Evolutionary conservation across 768 basidiomycete species (phyloP).

Genomic region (Boletus eberwhitei): DNA sequence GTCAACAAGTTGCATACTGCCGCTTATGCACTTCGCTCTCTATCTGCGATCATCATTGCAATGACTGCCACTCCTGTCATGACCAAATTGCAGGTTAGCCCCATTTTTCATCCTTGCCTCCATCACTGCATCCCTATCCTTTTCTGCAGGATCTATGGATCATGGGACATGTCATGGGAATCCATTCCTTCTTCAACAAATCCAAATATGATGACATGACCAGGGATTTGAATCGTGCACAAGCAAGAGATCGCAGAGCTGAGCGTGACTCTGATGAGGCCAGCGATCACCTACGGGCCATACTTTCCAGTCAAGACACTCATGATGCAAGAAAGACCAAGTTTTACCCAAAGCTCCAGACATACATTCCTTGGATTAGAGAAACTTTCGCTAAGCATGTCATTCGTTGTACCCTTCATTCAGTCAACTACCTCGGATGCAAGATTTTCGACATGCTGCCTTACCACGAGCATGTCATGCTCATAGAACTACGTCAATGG

Average conservation of each 20-base stretch:
- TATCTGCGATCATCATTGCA: fast-evolving
- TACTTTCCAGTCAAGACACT: neutral
- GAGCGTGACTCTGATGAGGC: neutral
- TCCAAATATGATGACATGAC: neutral
- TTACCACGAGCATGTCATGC: conserved; percentile 3
- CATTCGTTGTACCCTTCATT: conserved; percentile 4
- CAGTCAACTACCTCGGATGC: neutral
- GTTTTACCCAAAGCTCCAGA: neutral
- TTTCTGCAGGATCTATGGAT: conserved; percentile 3
- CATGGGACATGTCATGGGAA: neutral
- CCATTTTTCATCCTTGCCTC: no score
- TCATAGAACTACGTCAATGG: neutral
- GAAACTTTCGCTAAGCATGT: neutral
- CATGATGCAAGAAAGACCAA: neutral
- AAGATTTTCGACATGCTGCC: neutral
- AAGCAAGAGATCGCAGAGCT: neutral
- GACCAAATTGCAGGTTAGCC: conserved; percentile 6
- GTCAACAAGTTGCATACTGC: neutral
- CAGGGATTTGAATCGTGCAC: neutral
- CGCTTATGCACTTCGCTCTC: neutral
- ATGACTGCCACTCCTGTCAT: conserved; percentile 3
- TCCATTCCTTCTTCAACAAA: neutral
- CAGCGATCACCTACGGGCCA: neutral
- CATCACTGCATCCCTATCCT: no score
- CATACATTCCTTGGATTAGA: neutral